Evolutionary conservation across 106 monocot species (phyloP).

Genomic region (Dioscorea alata): DNA sequence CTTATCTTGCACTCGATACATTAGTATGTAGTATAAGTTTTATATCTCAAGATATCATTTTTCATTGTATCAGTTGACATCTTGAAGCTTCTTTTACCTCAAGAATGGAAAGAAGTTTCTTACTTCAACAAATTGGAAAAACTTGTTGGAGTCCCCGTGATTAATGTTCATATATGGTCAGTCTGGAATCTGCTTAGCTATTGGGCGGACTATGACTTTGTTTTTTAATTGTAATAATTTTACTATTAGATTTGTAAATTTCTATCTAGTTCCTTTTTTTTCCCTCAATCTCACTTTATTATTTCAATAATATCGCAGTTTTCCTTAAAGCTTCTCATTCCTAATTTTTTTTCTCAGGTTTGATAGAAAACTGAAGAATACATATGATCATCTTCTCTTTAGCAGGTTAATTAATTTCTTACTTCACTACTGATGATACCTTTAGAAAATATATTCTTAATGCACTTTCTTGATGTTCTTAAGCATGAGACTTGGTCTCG

Average conservation of each 20-base stretch:
- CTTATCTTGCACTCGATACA: conserved; percentile 6
- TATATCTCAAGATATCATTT: not conserved
- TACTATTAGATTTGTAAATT: too few relatives aligned
- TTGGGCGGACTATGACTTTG: too few relatives aligned
- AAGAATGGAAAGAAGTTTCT: conserved; percentile 85
- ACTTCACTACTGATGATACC: not conserved
- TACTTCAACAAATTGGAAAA: conserved; percentile 87
- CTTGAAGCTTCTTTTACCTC: conserved; percentile 89
- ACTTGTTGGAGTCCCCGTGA: conserved; percentile 95
- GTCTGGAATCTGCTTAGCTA: conserved; percentile 4
- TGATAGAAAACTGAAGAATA: conserved; percentile 96
- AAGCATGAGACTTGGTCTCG: not conserved
- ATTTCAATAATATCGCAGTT: not conserved
- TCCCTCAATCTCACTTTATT: not conserved
- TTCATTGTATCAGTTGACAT: conserved; percentile 72
- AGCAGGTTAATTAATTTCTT: conserved; percentile 59
- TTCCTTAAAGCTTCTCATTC: not conserved
- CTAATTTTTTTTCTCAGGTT: conserved; percentile 57
- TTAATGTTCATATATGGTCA: conserved; percentile 97
- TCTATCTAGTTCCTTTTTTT: not conserved
- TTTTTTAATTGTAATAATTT: too few relatives aligned
- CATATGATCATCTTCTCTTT: conserved; percentile 95
- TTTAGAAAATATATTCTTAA: not conserved
- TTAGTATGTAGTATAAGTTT: not conserved
- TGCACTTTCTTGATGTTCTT: not conserved